phyloP scores from a whole-genome alignment of 2,329 filamentous ascomycete genomes.

The Fusarium tanahbumbuense region DNA sequence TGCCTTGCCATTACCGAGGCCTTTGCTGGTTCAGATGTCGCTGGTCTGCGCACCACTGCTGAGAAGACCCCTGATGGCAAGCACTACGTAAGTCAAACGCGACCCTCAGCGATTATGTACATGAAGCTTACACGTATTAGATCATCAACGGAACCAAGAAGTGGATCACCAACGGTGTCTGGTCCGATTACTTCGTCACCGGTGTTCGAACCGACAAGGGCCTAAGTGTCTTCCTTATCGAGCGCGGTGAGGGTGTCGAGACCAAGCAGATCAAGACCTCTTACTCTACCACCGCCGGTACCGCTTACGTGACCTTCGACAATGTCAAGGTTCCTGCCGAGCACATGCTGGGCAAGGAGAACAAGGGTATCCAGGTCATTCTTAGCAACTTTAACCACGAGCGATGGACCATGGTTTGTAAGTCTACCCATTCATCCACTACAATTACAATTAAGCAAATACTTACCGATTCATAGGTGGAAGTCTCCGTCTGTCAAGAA shows the following conservation, averaged over 20 bases:
- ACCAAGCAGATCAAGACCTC: constrained; percentile 83
- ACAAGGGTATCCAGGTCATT: constrained; percentile 88
- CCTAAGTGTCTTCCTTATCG: constrained; percentile 80
- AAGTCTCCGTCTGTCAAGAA: constrained; percentile 72
- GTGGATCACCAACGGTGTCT: constrained; percentile 87
- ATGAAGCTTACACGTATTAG: constrained; percentile 37
- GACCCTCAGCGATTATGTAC: not conserved
- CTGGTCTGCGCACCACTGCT: constrained; percentile 81
- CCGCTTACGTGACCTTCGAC: constrained; percentile 83
- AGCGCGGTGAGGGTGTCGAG: constrained; percentile 78
- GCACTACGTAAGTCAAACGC: constrained; percentile 67
- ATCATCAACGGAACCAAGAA: constrained; percentile 81
- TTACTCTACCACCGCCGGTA: constrained; percentile 83
- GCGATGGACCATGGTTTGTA: constrained; percentile 79
- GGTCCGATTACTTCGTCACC: constrained; percentile 84
- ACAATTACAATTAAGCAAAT: not conserved
- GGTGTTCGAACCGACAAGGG: constrained; percentile 84
- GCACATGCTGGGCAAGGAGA: constrained; percentile 82
- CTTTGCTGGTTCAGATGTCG: constrained; percentile 84
- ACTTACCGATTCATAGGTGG: constrained; percentile 53
- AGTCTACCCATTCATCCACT: constrained; percentile 41
- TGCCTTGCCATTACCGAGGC: constrained; percentile 90
- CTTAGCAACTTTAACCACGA: constrained; percentile 92
- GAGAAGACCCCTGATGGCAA: constrained; percentile 80
- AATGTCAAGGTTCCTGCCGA: constrained; percentile 86